Evolutionary conservation across 2,329 filamentous ascomycete genomes (phyloP), one percentile per base, ranked within the genome.

Genomic region (Aspergillus pseudotamarii): DNA sequence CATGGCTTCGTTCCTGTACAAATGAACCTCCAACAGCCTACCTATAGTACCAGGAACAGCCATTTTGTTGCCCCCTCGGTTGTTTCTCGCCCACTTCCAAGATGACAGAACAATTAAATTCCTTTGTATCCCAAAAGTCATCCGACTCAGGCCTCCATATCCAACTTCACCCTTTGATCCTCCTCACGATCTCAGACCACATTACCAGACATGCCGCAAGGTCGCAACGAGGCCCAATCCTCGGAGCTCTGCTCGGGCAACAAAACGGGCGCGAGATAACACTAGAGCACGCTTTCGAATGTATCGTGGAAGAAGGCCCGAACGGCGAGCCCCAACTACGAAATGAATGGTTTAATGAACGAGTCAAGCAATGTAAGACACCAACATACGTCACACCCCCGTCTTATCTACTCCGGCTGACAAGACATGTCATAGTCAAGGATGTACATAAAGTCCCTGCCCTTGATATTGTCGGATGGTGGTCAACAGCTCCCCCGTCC

Each of bases 101-200:
- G 59, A 89, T 89, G 85, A 82, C 82, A 62, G 78, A 81, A 64
- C 67, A 76, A 12, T 45, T 68, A 21, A 89, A 88, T 70, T 81
- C 88, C 59, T 83, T 92, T 65, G 76, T 93, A 54, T 91, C 89
- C 6, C 84, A 83, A 62, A 90, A 88, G 78, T 85, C 88, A 6
- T 88, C 87, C 48, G 92, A 95, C 78, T 90, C 89, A 23, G 88
- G 88, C 57, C 87, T 96, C 51, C 90, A 93, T 68, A 88, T 93
- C 61, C 88, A 93, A 71, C 88, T 99, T 21, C 95, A 99, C 74
- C 95, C 95, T 30, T 89, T 99, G 56, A 94, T 97, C 58, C 90
- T 98, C 69, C 91, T 99, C 80, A 96, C 91, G 68, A 95, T 99
- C 72, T 97, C 94, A 70, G 95, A 99, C 79, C 96, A 96, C 78